A percentile compares a stretch with the other conserved stretches of the same genome.
Evolutionary conservation across 2,329 filamentous ascomycete species (phyloP).

Genomic region (Emydomyces testavorans): DNA sequence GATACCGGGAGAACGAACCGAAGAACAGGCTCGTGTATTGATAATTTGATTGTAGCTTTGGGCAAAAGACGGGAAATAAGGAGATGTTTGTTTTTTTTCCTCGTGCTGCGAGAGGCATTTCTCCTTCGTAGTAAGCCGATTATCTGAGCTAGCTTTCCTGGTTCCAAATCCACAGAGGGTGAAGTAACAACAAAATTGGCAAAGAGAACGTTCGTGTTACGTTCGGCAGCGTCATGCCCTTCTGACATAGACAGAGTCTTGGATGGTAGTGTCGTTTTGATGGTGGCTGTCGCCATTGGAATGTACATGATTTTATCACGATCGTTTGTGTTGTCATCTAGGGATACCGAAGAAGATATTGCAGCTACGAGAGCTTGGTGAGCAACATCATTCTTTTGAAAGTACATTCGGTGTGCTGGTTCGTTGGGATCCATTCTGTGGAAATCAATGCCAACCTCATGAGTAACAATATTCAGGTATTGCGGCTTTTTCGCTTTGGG

Average conservation of each 20-base stretch:
- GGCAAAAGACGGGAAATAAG: slow-evolving; percentile 84
- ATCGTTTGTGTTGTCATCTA: slow-evolving; percentile 79
- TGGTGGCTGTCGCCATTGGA: slow-evolving; percentile 91
- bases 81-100: slow-evolving; percentile 44
- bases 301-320: slow-evolving; percentile 83
- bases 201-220: slow-evolving; percentile 91
- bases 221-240: slow-evolving; percentile 61
- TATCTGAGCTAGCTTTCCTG: slow-evolving; percentile 77
- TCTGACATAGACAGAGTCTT: slow-evolving; percentile 77
- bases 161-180: slow-evolving; percentile 83
- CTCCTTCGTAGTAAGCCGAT: slow-evolving; percentile 60
- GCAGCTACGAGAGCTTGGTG: slow-evolving; percentile 89
- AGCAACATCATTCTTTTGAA: slow-evolving; percentile 79
- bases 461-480: slow-evolving; percentile 80
- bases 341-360: slow-evolving; percentile 78
- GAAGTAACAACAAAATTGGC: slow-evolving; percentile 94
- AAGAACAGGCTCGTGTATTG: slow-evolving; percentile 89
- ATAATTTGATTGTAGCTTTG: slow-evolving; percentile 89
- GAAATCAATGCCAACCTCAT: slow-evolving; percentile 88
- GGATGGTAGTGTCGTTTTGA: slow-evolving; percentile 86
- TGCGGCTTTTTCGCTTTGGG: slow-evolving; percentile 59
- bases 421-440: slow-evolving; percentile 85
- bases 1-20: slow-evolving; percentile 78
- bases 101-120: slow-evolving; percentile 29
- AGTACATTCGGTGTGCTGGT: slow-evolving; percentile 96